phyloP scores from a whole-genome alignment of 768 basidiomycete species.

The Tylopilus subfusipes region DNA sequence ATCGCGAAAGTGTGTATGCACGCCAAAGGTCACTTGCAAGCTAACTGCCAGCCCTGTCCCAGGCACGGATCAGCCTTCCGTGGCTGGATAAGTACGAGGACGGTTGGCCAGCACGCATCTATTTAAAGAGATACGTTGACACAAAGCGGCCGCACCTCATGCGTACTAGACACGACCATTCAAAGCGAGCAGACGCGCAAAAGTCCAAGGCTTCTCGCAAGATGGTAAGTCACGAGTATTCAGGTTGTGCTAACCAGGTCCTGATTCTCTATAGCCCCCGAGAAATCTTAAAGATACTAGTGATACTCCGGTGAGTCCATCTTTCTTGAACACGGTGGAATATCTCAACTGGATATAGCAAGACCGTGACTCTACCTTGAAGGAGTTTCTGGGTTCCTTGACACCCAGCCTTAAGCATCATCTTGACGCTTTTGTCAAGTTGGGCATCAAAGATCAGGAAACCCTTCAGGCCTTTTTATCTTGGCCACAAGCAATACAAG shows the following conservation, averaged over 20 bases:
- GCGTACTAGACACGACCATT: not conserved
- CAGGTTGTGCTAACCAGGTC: not conserved
- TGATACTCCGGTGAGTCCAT: not conserved
- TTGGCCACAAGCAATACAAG: constrained; percentile 19
- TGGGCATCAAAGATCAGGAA: constrained; percentile 23
- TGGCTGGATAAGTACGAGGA: constrained; percentile 21
- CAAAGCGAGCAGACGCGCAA: fast-evolving
- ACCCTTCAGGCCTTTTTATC: constrained; percentile 22
- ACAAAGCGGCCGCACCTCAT: constrained; percentile 1
- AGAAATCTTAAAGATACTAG: not conserved
- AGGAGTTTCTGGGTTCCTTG: constrained; percentile 19
- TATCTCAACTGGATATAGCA: not conserved
- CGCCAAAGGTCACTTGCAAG: not conserved
- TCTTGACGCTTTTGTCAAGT: constrained; percentile 13
- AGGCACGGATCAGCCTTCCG: constrained; percentile 12
- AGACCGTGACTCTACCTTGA: not conserved
- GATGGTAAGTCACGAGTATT: not conserved
- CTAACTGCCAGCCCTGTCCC: not conserved
- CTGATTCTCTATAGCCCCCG: not conserved
- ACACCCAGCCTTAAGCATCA: constrained; percentile 20
- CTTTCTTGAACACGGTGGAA: not conserved
- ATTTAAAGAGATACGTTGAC: constrained; percentile 20
- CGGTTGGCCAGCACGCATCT: constrained; percentile 19
- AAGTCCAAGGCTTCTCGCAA: not conserved
- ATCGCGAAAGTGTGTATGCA: constrained; percentile 2